These are phyloP conservation scores for Hericium rajendrae DNA, from an alignment of 768 basidiomycete species.

Conservation along the genomic window DNA sequence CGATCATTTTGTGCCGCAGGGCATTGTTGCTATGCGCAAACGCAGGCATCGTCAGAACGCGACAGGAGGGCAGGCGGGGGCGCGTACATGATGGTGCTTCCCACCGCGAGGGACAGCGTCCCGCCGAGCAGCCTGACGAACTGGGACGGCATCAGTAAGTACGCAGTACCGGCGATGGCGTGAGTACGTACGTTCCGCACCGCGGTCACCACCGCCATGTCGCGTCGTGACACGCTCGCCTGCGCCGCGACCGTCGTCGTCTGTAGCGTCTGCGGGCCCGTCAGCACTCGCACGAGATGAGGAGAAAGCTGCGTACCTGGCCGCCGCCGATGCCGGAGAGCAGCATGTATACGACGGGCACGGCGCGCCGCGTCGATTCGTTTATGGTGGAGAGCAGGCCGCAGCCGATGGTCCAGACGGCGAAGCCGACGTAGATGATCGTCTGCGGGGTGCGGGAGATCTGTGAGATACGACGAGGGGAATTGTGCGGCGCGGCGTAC, in stretches of 20 bases:
- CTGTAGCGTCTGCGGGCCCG: conserved; percentile 36
- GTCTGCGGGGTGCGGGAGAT: conserved; percentile 23
- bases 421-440: conserved; percentile 55
- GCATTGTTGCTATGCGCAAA: not conserved
- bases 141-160: conserved; percentile 22
- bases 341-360: conserved; percentile 38
- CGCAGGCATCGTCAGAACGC: not conserved
- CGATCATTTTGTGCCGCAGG: conserved; percentile 31
- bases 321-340: not conserved
- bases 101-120: conserved; percentile 55
- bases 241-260: conserved; percentile 67
- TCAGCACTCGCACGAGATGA: not conserved
- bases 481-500: not conserved
- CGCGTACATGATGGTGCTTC: conserved; percentile 44
- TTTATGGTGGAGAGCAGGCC: conserved; percentile 62
- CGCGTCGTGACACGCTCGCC: conserved; percentile 56
- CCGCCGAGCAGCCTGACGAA: conserved; percentile 66
- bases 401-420: conserved; percentile 58
- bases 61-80: conserved; percentile 33
- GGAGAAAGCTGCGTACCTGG: not conserved
- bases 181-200: conserved; percentile 40
- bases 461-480: too few species aligned
- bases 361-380: conserved; percentile 33
- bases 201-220: conserved; percentile 72
- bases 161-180: not conserved